These are phyloP conservation scores for Solanum hybrid DNA, from an alignment of 305 asterid genomes.

Conservation along the genomic window DNA sequence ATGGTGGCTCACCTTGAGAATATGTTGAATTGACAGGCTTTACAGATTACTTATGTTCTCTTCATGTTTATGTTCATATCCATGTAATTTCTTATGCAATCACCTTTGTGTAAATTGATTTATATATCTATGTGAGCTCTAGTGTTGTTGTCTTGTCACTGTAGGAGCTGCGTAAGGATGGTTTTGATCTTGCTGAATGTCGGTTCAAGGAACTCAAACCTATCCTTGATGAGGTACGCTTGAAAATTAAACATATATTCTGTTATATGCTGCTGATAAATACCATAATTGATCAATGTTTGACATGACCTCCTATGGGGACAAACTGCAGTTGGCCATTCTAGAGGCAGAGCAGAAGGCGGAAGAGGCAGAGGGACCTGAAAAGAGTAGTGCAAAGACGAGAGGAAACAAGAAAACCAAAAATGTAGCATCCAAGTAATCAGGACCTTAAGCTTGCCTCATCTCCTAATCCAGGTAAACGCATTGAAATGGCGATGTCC, in stretches of 20 bases:
- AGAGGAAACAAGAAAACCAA: slow-evolving; percentile 53
- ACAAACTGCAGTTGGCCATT: slow-evolving; percentile 53
- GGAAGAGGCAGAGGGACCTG: slow-evolving; percentile 73
- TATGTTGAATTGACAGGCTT: neutral
- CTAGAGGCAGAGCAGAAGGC: slow-evolving; percentile 93
- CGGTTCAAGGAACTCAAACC: slow-evolving; percentile 95
- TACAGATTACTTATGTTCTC: neutral
- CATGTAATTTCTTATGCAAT: neutral
- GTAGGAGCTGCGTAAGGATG: slow-evolving; percentile 94
- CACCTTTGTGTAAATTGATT: neutral
- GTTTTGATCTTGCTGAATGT: slow-evolving; percentile 84
- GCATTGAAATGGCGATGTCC: neutral
- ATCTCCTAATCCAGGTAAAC: neutral
- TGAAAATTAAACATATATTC: neutral
- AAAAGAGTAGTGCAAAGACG: slow-evolving; percentile 54
- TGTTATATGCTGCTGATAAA: slow-evolving; percentile 2
- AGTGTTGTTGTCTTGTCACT: slow-evolving; percentile 1
- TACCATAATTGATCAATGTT: neutral
- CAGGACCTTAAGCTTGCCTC: neutral
- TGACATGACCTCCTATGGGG: neutral
- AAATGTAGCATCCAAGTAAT: slow-evolving; percentile 38
- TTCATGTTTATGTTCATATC: neutral
- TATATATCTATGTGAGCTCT: neutral
- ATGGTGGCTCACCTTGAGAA: neutral
- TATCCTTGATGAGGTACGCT: slow-evolving; percentile 82